Conservation (phyloP, 2,329 filamentous ascomycete genomes). For the Cercospora sp. region DNA sequence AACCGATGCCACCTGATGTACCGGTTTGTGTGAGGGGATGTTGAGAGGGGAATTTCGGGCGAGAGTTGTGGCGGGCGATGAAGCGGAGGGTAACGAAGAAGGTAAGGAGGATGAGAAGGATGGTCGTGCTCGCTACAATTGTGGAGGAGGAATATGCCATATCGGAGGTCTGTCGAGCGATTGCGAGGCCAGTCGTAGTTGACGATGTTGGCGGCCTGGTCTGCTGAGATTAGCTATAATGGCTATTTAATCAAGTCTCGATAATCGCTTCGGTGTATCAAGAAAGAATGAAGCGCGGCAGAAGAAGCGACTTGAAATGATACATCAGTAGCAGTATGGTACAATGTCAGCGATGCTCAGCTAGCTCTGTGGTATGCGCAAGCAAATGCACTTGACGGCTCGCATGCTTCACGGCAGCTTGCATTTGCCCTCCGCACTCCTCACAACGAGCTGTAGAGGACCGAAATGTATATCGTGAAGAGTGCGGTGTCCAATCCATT, state of each 20-base stretch:
- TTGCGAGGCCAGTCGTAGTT: neutral
- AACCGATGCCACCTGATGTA: neutral
- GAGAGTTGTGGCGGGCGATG: slow-evolving; percentile 1
- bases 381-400: neutral
- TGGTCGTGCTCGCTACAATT: slow-evolving; percentile 8
- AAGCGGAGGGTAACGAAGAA: slow-evolving; percentile 12
- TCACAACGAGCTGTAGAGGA: neutral
- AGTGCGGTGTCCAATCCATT: neutral
- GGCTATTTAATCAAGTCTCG: neutral
- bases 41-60: neutral
- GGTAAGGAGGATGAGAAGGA: slow-evolving; percentile 5
- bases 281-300: neutral
- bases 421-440: no score
- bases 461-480: neutral
- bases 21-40: neutral
- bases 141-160: slow-evolving; percentile 9
- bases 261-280: neutral
- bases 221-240: neutral
- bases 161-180: neutral
- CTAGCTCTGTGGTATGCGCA: neutral
- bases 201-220: no score
- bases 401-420: neutral
- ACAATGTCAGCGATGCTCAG: neutral
- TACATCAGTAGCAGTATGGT: neutral
- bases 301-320: neutral